Percentiles rank a stretch among this genome's conserved stretches.
These are phyloP conservation scores for Pleurotus tuber-regium DNA, from an alignment of 768 basidiomycete genomes.

Conservation along the genomic window DNA sequence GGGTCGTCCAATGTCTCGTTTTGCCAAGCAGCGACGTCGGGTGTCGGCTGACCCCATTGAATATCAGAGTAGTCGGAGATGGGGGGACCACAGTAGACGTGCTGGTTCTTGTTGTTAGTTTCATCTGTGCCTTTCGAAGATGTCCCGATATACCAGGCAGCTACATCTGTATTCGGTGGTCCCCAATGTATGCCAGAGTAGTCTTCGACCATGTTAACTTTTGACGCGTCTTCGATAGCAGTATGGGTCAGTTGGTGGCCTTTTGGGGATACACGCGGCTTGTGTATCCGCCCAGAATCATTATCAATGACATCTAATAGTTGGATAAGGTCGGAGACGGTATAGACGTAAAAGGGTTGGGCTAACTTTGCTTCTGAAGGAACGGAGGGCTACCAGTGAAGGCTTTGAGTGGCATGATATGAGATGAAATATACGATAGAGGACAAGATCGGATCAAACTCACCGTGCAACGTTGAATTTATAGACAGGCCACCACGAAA, in stretches of 20 bases:
- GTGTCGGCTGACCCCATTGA: constrained; percentile 8
- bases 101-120: neutral
- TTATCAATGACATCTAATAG: no score
- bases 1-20: constrained; percentile 17
- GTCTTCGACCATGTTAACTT: no score
- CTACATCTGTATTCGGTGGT: neutral
- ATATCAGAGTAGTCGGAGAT: neutral
- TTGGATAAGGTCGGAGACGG: no score
- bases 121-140: neutral
- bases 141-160: neutral
- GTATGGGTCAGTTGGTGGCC: no score
- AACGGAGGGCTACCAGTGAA: neutral
- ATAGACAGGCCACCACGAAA: neutral
- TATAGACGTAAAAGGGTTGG: neutral
- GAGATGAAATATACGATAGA: neutral
- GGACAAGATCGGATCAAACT: neutral
- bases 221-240: no score
- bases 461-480: neutral
- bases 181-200: no score
- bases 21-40: constrained; percentile 24
- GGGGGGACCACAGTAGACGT: neutral
- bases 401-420: neutral
- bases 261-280: no score
- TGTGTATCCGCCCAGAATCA: no score
- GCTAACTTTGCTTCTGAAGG: neutral